Evolutionary conservation across 2,329 filamentous ascomycete genomes (phyloP).

Genomic region (Calcarisporium arbuscula): DNA sequence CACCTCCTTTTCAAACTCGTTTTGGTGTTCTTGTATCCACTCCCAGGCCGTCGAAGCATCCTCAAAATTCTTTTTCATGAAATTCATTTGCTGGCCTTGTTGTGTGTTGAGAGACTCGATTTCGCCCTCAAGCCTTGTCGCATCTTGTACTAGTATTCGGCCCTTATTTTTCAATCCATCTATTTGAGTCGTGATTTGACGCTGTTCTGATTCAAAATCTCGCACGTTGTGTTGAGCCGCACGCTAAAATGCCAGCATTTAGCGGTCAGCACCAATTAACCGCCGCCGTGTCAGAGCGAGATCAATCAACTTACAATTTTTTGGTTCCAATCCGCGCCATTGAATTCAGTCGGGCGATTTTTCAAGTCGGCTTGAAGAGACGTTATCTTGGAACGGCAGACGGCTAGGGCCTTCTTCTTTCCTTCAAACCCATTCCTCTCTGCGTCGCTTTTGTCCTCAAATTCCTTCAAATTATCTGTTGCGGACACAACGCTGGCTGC

Average conservation of each 20-base stretch:
- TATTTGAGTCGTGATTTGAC: constrained; percentile 31
- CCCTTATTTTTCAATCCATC: constrained; percentile 36
- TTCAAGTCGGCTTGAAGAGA: constrained; percentile 57
- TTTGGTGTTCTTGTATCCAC: constrained; percentile 71
- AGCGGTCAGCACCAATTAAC: constrained; percentile 5
- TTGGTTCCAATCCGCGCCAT: constrained; percentile 63
- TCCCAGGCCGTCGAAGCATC: constrained; percentile 69
- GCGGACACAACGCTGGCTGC: constrained; percentile 28
- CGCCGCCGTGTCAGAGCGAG: background rate
- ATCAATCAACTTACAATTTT: constrained; percentile 52
- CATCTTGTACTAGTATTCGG: constrained; percentile 30
- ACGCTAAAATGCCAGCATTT: constrained; percentile 37
- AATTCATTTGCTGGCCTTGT: constrained; percentile 64
- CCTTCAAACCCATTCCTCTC: constrained; percentile 42
- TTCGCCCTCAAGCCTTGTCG: constrained; percentile 36
- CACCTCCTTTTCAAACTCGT: constrained; percentile 66
- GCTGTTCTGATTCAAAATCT: constrained; percentile 40
- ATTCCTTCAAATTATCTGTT: constrained; percentile 34
- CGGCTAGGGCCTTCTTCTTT: constrained; percentile 45
- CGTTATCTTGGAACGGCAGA: constrained; percentile 51
- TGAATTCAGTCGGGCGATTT: constrained; percentile 59
- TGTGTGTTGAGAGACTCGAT: constrained; percentile 62
- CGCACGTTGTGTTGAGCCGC: constrained; percentile 52
- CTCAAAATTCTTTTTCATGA: constrained; percentile 52
- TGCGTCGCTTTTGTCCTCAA: constrained; percentile 39